A percentile compares a stretch with the other conserved stretches of the same genome.
Conservation (phyloP, 352 stramenopile species). For the Pythium myriotylum region DNA sequence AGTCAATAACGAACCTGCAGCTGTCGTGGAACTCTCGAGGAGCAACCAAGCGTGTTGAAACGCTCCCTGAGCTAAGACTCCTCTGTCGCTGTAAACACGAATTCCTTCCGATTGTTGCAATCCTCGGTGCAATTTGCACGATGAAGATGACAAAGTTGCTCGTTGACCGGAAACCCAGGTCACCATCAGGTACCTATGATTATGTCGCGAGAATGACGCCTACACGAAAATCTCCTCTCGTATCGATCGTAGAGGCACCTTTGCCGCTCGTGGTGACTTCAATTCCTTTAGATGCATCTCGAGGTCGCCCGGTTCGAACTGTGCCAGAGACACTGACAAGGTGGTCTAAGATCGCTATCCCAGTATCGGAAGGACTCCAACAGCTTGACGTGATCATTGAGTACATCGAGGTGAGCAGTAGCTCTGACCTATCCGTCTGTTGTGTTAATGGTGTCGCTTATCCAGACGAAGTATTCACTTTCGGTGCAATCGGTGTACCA, state of each 20-base stretch:
- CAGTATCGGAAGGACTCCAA: slow-evolving; percentile 28
- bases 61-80: slow-evolving; percentile 28
- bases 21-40: slow-evolving; percentile 9
- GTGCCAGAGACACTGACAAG: slow-evolving; percentile 37
- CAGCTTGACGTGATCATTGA: slow-evolving; percentile 25
- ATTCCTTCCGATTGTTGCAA: slow-evolving; percentile 27
- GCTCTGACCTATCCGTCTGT: background rate
- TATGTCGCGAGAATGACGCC: slow-evolving; percentile 1
- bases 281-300: slow-evolving; percentile 33
- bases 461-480: background rate
- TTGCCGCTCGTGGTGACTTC: slow-evolving; percentile 20
- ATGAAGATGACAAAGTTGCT: slow-evolving; percentile 33
- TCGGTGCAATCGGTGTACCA: background rate
- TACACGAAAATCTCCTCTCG: background rate
- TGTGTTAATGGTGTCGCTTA: background rate
- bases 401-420: slow-evolving; percentile 37
- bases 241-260: slow-evolving; percentile 1
- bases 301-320: slow-evolving; percentile 29
- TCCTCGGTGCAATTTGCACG: slow-evolving; percentile 31
- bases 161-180: background rate
- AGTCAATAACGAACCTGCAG: slow-evolving; percentile 36
- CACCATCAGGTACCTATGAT: background rate
- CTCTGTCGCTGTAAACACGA: slow-evolving; percentile 14
- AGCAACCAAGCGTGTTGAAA: slow-evolving; percentile 1
- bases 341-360: slow-evolving; percentile 41